These are phyloP conservation scores for Ramaria rubella DNA, from an alignment of 768 basidiomycete genomes.

Conservation along the genomic window DNA sequence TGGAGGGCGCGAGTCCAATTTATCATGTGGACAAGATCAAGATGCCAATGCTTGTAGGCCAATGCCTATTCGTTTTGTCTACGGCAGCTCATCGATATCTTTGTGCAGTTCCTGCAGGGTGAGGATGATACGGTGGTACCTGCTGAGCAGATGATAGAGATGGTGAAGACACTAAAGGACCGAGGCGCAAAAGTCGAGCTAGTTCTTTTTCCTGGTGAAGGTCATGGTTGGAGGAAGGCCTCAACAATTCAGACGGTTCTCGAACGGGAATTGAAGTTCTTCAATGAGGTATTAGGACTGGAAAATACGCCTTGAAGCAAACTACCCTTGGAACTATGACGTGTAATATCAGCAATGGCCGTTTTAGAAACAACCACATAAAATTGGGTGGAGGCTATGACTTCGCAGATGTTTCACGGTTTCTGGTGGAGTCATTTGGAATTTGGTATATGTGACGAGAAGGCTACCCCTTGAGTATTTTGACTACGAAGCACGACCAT, in stretches of 20 bases:
- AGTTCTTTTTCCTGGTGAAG: conserved; percentile 56
- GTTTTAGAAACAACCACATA: too few relatives aligned
- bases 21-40: conserved; percentile 54
- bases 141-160: conserved; percentile 53
- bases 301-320: not conserved
- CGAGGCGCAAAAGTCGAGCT: conserved; percentile 50
- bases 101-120: conserved; percentile 57
- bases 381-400: too few relatives aligned
- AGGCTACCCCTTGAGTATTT: too few relatives aligned
- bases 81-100: not conserved
- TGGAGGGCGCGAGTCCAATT: conserved; percentile 58
- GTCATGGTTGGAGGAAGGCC: conserved; percentile 54
- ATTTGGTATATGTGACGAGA: too few relatives aligned
- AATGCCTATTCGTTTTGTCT: not conserved
- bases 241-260: conserved; percentile 47
- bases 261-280: conserved; percentile 48
- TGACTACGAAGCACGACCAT: too few relatives aligned
- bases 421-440: too few relatives aligned
- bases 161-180: conserved; percentile 46
- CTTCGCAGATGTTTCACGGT: too few relatives aligned
- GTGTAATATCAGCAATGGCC: too few relatives aligned
- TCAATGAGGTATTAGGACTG: conserved; percentile 35
- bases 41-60: conserved; percentile 53
- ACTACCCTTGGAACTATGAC: too few relatives aligned
- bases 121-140: conserved; percentile 58